Evolutionary conservation across 2,329 filamentous ascomycete genomes (phyloP).

Genomic region (Drechslera avenae): DNA sequence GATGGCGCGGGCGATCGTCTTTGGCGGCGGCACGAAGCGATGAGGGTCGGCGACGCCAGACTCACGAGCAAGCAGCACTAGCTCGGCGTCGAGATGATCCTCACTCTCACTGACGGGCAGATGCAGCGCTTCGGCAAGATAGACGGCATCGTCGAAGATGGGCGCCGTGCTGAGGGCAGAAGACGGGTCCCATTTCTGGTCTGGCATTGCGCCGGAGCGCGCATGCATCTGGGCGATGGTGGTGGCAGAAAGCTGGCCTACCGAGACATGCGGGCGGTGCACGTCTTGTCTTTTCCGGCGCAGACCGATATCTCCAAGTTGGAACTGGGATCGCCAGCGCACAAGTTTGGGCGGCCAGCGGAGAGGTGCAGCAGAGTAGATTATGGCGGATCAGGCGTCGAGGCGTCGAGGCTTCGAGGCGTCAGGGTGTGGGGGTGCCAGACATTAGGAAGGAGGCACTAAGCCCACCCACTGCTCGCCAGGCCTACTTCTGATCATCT

Average conservation of each 20-base stretch:
- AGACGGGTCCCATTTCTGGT: conserved; percentile 27
- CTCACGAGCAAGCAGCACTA: conserved; percentile 35
- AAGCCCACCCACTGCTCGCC: too few relatives aligned
- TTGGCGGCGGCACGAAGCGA: conserved; percentile 32
- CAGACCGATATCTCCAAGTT: neutral
- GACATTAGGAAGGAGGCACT: too few relatives aligned
- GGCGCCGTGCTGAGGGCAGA: conserved; percentile 34
- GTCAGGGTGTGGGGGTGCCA: conserved; percentile 2
- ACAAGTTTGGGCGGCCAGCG: conserved; percentile 4
- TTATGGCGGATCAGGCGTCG: conserved; percentile 12
- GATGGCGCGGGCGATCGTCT: conserved; percentile 34
- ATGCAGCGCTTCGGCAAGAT: conserved; percentile 38
- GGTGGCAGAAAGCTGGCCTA: conserved; percentile 27
- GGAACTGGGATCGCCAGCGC: conserved; percentile 4
- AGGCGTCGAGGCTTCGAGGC: conserved; percentile 1
- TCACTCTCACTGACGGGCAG: conserved; percentile 35
- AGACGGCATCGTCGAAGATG: conserved; percentile 45
- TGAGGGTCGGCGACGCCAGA: conserved; percentile 44
- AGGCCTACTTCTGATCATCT: too few relatives aligned
- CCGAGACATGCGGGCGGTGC: conserved; percentile 26
- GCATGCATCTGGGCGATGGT: conserved; percentile 33
- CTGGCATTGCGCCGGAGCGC: conserved; percentile 42
- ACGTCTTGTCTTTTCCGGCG: conserved; percentile 9
- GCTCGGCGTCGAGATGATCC: conserved; percentile 38
- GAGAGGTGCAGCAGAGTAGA: conserved; percentile 8